Percentiles rank a stretch among this genome's conserved stretches.
Evolutionary conservation across 2,329 filamentous ascomycete genomes (phyloP).

Genomic region (Fusarium pininemorale): DNA sequence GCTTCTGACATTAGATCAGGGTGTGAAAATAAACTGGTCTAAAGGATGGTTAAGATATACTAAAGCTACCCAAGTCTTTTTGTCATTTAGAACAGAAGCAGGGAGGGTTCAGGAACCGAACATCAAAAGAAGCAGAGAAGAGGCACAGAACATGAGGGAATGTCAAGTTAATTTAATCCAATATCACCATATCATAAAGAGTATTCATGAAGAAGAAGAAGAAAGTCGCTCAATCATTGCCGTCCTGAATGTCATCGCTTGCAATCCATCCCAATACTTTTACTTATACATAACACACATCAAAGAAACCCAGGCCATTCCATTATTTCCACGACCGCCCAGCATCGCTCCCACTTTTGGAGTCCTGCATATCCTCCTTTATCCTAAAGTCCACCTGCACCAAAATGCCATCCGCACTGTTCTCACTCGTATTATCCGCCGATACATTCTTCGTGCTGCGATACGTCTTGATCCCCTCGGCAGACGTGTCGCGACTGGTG

Average conservation of each 20-base stretch:
- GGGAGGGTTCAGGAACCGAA: not conserved
- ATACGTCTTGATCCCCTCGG: constrained; percentile 36
- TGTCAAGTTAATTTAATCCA: not conserved
- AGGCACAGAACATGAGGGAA: not conserved
- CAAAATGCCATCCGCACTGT: constrained; percentile 46
- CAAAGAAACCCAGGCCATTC: not conserved
- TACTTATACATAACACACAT: not conserved
- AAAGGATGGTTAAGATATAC: rapidly evolving
- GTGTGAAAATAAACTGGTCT: not conserved
- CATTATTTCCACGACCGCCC: not conserved
- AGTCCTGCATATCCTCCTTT: constrained; percentile 38
- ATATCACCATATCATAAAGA: not conserved
- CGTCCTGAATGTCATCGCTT: not conserved
- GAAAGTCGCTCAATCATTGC: not conserved
- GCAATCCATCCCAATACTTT: not conserved
- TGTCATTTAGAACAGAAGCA: not conserved
- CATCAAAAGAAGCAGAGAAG: not conserved
- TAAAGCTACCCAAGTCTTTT: too few relatives aligned
- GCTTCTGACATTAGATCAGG: not conserved
- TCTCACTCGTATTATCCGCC: constrained; percentile 37
- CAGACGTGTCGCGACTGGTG: constrained; percentile 39
- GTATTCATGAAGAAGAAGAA: not conserved
- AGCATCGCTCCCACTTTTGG: constrained; percentile 7
- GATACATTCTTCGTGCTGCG: constrained; percentile 29
- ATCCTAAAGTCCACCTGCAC: constrained; percentile 51